These are phyloP conservation scores for Macrolepiota dolichaula DNA, from an alignment of 768 basidiomycete species.

Conservation along the genomic window DNA sequence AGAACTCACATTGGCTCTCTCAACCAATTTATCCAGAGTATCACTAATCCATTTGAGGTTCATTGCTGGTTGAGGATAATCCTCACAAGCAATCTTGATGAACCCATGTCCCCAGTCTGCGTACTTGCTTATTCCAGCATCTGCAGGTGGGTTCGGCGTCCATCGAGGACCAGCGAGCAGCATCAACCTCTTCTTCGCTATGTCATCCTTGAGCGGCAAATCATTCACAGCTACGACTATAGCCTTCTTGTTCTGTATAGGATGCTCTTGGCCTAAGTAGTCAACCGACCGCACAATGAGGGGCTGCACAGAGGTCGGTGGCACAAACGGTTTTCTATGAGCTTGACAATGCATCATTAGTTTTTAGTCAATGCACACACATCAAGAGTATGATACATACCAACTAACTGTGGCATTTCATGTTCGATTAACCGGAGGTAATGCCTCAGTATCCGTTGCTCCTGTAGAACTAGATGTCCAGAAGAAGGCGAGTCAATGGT, in stretches of 20 bases:
- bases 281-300: constrained; percentile 71
- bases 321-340: constrained; percentile 76
- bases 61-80: constrained; percentile 77
- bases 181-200: constrained; percentile 79
- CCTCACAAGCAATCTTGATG: constrained; percentile 89
- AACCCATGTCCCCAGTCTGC: constrained; percentile 66
- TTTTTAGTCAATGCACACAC: constrained; percentile 2
- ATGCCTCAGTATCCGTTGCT: constrained; percentile 71
- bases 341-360: constrained; percentile 37
- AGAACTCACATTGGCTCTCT: constrained; percentile 79
- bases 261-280: constrained; percentile 77
- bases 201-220: constrained; percentile 61
- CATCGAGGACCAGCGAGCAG: constrained; percentile 88
- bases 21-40: constrained; percentile 70
- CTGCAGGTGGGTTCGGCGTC: constrained; percentile 69
- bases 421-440: constrained; percentile 86
- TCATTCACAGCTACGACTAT: constrained; percentile 73
- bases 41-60: constrained; percentile 97
- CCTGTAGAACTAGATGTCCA: constrained; percentile 70
- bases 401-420: constrained; percentile 84
- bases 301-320: constrained; percentile 55
- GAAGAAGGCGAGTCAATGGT: constrained; percentile 65
- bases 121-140: constrained; percentile 56
- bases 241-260: constrained; percentile 64
- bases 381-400: constrained; percentile 34